Base-by-base conservation (phyloP, 1,284 basidiomycete species). In the Leccinum solheimii region DNA sequence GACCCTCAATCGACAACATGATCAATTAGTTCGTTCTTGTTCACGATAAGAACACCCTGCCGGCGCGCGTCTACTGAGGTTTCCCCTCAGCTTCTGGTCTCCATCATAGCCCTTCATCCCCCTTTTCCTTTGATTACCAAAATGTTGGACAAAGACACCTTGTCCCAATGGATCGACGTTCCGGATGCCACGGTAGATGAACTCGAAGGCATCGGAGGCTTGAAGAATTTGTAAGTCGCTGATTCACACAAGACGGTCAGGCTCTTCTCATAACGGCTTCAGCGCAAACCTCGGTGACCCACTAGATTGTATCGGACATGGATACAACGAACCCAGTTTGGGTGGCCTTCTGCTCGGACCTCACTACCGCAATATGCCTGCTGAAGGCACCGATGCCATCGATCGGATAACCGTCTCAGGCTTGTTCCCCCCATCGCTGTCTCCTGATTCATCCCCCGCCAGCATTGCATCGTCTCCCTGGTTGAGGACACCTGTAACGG, bases 1-100 rank as follows among this genome's bases (percentile, higher is more conserved):
- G 73, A 76, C 72, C 75, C 75, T 60, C 72, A 75, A 74, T 65
- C 56, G 64, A 75, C 56, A 74, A 74, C 67, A 74, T 36, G 52
- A 64, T 71, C 64, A 74, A 67, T 72, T 63, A 69, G 51, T 48
- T 64, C 45, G 52, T 60, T 65, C 61, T 54, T 5, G 55, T 66
- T 57, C 57, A 56, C 48, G 73, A 74, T 77, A 74, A 74, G 75
- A 76, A 72, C 58, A 36, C 55, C 60, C 51, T 60, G 56, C 56
- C 45, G 32, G 27, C 19, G 62, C 56, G 70, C 65, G 64, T 58
- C 62, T 63, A 45, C 34, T 26, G 19, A 57, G 7, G 1, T 55
- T 23, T 8, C 49, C 13, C 56, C 62, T 55, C 58, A 51, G 6
- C 38, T 27, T n/a, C 10, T 52, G 4, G 23, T 45, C 48, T 48